phyloP scores from a whole-genome alignment of 176 grass and related monocot genomes.

The Saccharum spontaneum region DNA sequence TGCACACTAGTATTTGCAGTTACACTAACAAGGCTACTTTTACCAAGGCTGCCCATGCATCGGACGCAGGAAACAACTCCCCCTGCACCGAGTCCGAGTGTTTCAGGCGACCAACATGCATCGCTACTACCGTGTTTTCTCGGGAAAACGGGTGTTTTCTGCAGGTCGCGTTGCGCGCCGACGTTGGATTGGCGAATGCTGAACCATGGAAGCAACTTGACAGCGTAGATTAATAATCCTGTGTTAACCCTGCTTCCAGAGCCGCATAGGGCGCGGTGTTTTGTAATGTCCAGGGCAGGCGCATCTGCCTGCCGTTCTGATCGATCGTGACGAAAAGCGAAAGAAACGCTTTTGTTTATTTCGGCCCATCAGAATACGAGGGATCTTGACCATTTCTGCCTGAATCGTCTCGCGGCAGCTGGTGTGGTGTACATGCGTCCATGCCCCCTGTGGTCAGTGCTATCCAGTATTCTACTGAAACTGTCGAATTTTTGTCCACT shows the following conservation, averaged over 20 bases:
- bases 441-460: neutral
- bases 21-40: neutral
- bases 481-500: neutral
- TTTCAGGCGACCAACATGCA: slow-evolving; percentile 46
- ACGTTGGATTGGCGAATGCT: slow-evolving; percentile 7
- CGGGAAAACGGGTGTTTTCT: neutral
- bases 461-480: neutral
- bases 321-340: slow-evolving; percentile 11
- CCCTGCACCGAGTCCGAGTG: neutral
- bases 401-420: slow-evolving; percentile 14
- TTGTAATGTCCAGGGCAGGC: slow-evolving; percentile 8
- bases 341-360: slow-evolving; percentile 26
- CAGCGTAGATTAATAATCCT: slow-evolving; percentile 23
- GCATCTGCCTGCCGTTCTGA: slow-evolving; percentile 29
- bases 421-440: neutral
- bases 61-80: slow-evolving; percentile 21
- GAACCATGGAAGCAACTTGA: slow-evolving; percentile 38
- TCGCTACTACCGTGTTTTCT: slow-evolving; percentile 26
- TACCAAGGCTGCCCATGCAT: neutral
- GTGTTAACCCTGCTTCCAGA: neutral
- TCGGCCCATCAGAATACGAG: slow-evolving; percentile 29
- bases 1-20: neutral
- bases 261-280: slow-evolving; percentile 30
- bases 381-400: slow-evolving; percentile 41
- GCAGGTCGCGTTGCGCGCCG: neutral